Evolutionary conservation across 148 eudicot species (phyloP).

Genomic region (Vaccinium myrtillus): DNA sequence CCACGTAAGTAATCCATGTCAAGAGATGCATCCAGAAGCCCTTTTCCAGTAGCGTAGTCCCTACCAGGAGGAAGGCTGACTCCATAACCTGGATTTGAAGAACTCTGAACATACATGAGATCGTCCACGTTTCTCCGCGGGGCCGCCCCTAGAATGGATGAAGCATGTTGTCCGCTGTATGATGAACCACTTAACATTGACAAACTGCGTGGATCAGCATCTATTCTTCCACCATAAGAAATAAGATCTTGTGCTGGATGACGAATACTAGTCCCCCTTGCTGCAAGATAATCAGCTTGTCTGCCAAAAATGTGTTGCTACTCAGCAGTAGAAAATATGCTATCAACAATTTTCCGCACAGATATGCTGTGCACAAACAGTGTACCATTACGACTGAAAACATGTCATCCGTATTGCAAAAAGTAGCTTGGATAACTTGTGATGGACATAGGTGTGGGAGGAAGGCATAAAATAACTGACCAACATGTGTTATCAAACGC

Average conservation of each 20-base stretch:
- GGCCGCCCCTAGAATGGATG: constrained; percentile 92
- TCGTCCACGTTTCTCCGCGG: constrained; percentile 73
- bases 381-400: constrained; percentile 19
- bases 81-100: constrained; percentile 93
- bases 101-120: constrained; percentile 55
- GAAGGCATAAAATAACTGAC: neutral
- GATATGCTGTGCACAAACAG: constrained; percentile 19
- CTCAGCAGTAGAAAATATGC: constrained; percentile 52
- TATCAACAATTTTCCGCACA: constrained; percentile 23
- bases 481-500: constrained; percentile 8
- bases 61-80: constrained; percentile 98
- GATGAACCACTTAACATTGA: constrained; percentile 56
- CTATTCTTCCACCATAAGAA: constrained; percentile 74
- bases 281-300: constrained; percentile 93
- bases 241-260: constrained; percentile 69
- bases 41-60: constrained; percentile 86
- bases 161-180: constrained; percentile 61
- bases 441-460: neutral
- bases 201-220: constrained; percentile 60
- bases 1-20: constrained; percentile 68
- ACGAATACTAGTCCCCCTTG: constrained; percentile 62
- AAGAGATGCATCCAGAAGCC: constrained; percentile 62
- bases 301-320: constrained; percentile 88
- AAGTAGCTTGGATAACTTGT: constrained; percentile 16
- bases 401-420: neutral